phyloP scores from a whole-genome alignment of 805 yeast species.

The Zygosaccharomyces lentus region DNA sequence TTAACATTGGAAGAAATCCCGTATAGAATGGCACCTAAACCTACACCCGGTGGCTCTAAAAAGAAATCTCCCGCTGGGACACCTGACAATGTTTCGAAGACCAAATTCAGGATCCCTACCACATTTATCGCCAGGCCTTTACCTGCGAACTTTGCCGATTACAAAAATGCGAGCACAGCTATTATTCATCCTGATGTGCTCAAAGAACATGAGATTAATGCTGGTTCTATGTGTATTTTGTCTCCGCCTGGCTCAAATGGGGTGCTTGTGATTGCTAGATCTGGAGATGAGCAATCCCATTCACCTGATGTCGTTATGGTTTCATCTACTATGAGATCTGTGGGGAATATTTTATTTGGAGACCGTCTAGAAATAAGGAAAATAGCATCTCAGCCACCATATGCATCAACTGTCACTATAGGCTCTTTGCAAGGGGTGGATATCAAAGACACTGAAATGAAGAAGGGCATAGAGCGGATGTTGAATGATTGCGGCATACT shows the following conservation, averaged over 20 bases:
- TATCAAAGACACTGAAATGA: slow-evolving; percentile 18
- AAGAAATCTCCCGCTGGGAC: slow-evolving; percentile 26
- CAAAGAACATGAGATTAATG: slow-evolving; percentile 43
- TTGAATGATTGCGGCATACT: slow-evolving; percentile 55
- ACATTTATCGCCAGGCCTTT: slow-evolving; percentile 40
- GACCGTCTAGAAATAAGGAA: slow-evolving; percentile 49
- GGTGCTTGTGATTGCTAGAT: slow-evolving; percentile 40
- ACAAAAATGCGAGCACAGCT: slow-evolving; percentile 38
- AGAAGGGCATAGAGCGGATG: slow-evolving; percentile 39
- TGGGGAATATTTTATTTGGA: slow-evolving; percentile 45
- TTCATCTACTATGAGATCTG: slow-evolving; percentile 42
- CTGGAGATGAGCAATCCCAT: slow-evolving; percentile 35
- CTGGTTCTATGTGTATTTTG: slow-evolving; percentile 45
- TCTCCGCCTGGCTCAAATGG: slow-evolving; percentile 47
- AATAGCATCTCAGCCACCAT: slow-evolving; percentile 46
- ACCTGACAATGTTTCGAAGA: slow-evolving; percentile 14
- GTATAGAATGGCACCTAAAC: slow-evolving; percentile 30
- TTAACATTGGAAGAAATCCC: not conserved
- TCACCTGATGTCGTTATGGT: slow-evolving; percentile 44
- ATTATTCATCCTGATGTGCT: slow-evolving; percentile 43
- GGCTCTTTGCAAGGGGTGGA: slow-evolving; percentile 28
- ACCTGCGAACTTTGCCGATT: slow-evolving; percentile 17
- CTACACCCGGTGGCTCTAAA: slow-evolving; percentile 25
- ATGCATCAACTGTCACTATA: slow-evolving; percentile 38
- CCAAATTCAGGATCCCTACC: slow-evolving; percentile 38